Conservation (phyloP, 352 stramenopile species). For the Phytophthora sojae region DNA sequence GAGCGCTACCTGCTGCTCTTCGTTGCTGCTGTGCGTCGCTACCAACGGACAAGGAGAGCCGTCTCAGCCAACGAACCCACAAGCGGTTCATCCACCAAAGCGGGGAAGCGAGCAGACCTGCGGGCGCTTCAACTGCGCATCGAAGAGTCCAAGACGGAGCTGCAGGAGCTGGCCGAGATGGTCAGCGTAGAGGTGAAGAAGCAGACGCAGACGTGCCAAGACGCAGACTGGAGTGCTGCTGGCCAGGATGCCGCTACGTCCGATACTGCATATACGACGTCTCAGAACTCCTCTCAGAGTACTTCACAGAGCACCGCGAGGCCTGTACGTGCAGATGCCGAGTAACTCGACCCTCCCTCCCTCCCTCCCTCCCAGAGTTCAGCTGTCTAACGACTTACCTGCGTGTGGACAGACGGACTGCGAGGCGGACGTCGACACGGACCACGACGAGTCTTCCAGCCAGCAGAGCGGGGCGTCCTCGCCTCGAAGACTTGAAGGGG, state of each 20-base stretch:
- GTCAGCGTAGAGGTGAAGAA: conserved; percentile 17
- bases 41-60: conserved; percentile 28
- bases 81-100: background rate
- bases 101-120: conserved; percentile 26
- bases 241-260: background rate
- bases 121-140: conserved; percentile 39
- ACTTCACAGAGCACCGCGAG: conserved; percentile 12
- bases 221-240: background rate
- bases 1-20: conserved; percentile 39
- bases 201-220: conserved; percentile 3
- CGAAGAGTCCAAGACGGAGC: conserved; percentile 42
- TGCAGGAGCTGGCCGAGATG: conserved; percentile 32
- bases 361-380: background rate
- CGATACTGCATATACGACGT: background rate
- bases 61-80: conserved; percentile 5
- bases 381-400: conserved; percentile 27
- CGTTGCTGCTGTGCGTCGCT: conserved; percentile 41
- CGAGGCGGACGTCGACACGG: conserved; percentile 9
- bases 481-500: conserved; percentile 27
- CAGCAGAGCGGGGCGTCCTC: conserved; percentile 25
- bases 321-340: conserved; percentile 33
- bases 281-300: background rate
- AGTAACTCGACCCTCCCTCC: conserved; percentile 4
- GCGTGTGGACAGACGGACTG: conserved; percentile 25
- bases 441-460: conserved; percentile 14